A percentile compares a stretch with the other conserved stretches of the same genome.
phyloP scores from a whole-genome alignment of 306 rosid genomes.

The Pterocarpus santalinus region DNA sequence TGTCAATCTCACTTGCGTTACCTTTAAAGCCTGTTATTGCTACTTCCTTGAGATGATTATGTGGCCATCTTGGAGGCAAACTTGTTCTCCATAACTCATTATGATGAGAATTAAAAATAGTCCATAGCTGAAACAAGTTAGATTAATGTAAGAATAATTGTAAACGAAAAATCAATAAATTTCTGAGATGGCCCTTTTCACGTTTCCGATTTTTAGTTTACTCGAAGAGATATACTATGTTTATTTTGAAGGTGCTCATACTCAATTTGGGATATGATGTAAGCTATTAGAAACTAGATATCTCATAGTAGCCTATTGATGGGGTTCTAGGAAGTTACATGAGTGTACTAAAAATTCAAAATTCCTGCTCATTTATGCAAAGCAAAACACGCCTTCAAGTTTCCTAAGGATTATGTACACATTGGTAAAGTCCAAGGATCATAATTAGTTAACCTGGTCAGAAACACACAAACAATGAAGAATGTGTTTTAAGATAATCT shows the following conservation, averaged over 20 bases:
- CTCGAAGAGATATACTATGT: not conserved
- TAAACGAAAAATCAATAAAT: not conserved
- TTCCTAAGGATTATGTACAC: not conserved
- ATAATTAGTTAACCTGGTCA: not conserved
- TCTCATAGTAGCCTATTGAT: not conserved
- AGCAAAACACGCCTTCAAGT: too few relatives aligned
- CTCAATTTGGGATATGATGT: too few relatives aligned
- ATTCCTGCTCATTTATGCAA: not conserved
- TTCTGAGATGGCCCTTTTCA: not conserved
- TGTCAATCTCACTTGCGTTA: constrained; percentile 43
- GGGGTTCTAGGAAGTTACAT: not conserved
- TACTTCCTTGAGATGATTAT: constrained; percentile 44
- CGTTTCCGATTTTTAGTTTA: not conserved
- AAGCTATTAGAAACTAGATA: too few relatives aligned
- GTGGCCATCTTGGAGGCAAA: not conserved
- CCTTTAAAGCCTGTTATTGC: constrained; percentile 47
- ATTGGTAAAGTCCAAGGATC: constrained; percentile 1
- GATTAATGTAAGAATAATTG: not conserved
- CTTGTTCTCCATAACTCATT: constrained; percentile 5
- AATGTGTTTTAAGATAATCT: constrained; percentile 2
- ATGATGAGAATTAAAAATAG: not conserved
- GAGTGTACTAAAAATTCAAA: not conserved
- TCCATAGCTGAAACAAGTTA: constrained; percentile 46
- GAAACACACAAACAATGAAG: not conserved
- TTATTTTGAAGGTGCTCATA: not conserved